A percentile compares a stretch with the other conserved stretches of the same genome.
phyloP scores from a whole-genome alignment of 139 green algal genomes.

The Limnomonas spitsbergensis region DNA sequence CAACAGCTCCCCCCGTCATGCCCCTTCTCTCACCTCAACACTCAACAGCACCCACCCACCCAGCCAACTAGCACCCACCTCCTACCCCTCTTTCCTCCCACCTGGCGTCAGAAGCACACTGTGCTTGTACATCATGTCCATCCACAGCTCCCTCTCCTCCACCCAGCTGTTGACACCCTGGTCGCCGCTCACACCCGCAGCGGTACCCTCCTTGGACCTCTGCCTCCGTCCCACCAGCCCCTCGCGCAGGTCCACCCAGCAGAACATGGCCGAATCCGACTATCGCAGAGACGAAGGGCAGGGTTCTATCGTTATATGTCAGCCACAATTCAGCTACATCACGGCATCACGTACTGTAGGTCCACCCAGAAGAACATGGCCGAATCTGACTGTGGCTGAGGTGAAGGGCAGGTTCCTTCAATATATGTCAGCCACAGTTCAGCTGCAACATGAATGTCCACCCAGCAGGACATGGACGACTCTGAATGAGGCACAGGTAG shows the following conservation, averaged over 20 bases:
- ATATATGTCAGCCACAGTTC: constrained; percentile 55
- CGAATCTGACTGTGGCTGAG: constrained; percentile 23
- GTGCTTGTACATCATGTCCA: constrained; percentile 39
- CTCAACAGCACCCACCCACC: too few relatives aligned
- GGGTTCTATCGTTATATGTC: too few relatives aligned
- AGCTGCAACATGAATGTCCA: constrained; percentile 53
- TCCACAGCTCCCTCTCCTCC: constrained; percentile 61
- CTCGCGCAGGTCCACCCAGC: constrained; percentile 67
- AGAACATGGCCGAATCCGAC: constrained; percentile 65
- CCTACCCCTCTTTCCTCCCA: too few relatives aligned
- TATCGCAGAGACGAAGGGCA: too few relatives aligned
- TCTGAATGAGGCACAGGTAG: constrained; percentile 24
- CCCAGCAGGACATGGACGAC: constrained; percentile 72
- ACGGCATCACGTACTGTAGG: constrained; percentile 32
- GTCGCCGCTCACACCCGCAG: too few relatives aligned
- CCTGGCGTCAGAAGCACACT: constrained; percentile 55
- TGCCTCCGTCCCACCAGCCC: not conserved
- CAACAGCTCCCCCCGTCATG: too few relatives aligned
- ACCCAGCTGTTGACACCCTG: constrained; percentile 45
- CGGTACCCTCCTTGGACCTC: too few relatives aligned
- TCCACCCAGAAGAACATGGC: constrained; percentile 81
- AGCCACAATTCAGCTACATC: constrained; percentile 36
- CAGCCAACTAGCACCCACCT: too few relatives aligned
- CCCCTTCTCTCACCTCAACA: too few relatives aligned
- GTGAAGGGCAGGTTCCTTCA: too few relatives aligned